Evolutionary conservation across 345 rosid genomes (phyloP), one percentile per base, ranked within the genome.

Genomic region (Rhizophora mangle): DNA sequence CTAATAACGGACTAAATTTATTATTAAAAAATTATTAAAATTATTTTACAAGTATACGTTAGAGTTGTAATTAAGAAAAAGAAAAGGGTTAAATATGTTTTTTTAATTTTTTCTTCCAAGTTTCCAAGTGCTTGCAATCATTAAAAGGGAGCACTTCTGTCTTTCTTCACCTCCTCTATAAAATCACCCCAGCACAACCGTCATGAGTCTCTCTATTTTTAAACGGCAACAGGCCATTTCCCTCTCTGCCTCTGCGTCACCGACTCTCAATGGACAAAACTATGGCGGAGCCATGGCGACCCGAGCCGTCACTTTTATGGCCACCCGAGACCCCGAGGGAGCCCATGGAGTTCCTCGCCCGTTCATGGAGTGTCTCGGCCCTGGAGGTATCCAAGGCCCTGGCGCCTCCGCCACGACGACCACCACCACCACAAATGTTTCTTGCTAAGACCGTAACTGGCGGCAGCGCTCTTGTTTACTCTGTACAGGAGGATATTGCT

Each of bases 311-410:
- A 27, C 58, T 22, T 31, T 90, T 79, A 87, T 74, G 93, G 26
- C 96, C 89, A 13, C 99, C 98, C 74, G 95, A 96, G 72, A 89
- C 96, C 0, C 97, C 97, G 5, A 77, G 75, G 1, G 98, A 92
- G 62, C 91, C 99, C 29, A 96, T 92, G 99, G 99, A 96, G 84
- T 96, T 92, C 73, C 77, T 96, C 5, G 84, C 99, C 32, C 91
- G 98, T 11, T 90, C 99, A 2, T 96, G 99, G 98, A 92, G 98
- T 65, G 78, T 86, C 21, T 96, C 99, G 3, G 96, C 99, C 16
- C 77, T 80, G 3, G 93, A 92, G 69, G 90, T 92, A 66, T 88
- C 98, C 4, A 89, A 86, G 62, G 96, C 89, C 46, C 79, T 92
- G 53, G 80, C 83, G 18, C 49, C 49, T 13, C 49, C 18, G 49